Evolutionary conservation across 371 early-diverging fungal genomes (phyloP), one percentile per base, ranked within the genome.

Genomic region (Fennellomyces sp.): DNA sequence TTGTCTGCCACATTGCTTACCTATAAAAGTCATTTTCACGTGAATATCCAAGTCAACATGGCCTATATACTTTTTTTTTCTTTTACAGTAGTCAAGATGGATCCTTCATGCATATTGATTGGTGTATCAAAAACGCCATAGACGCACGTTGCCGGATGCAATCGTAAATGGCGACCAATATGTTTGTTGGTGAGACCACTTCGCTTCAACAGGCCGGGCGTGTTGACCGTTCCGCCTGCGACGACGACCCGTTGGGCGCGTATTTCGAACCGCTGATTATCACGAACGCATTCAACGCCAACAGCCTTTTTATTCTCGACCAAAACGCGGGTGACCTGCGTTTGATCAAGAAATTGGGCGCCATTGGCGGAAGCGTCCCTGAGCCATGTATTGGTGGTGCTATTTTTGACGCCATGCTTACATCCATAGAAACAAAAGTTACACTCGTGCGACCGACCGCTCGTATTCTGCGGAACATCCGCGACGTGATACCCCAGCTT

Each of bases 361-460:
- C 86, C 88, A 54, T 77, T 47, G 8, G 78, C 64, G 33, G 76
- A 66, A 39, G 91, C 91, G 52, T 89, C 90, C n/a, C 69, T 54
- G 45, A 90, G 81, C 76, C 79, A 91, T 2, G 89, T 88, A 63
- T 79, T 73, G 50, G 78, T 69, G 0, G 86, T 78, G 5, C 87
- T 73, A 63, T 88, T 86, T 64, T 92, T 92, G 60, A 85, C 82
- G 2, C 84, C 89, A 50, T 75, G 79, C 39, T 80, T 78, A 59
- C 91, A 92, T 5, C 91, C 92, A 33, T 81, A 74, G 27, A 72
- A 73, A 51, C 91, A 92, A 52, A 64, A 81, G 11, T 83, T 87
- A 59, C 90, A 90, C 23, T 65, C 58, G 61, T 90, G 89, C n/a
- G 65, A 39, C 7, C 76, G 64, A 5, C 72, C 60, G 2, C 67